Evolutionary conservation across 2,329 filamentous ascomycete species (phyloP), one percentile per base, ranked within the genome.

Genomic region (Colletotrichum sp.): DNA sequence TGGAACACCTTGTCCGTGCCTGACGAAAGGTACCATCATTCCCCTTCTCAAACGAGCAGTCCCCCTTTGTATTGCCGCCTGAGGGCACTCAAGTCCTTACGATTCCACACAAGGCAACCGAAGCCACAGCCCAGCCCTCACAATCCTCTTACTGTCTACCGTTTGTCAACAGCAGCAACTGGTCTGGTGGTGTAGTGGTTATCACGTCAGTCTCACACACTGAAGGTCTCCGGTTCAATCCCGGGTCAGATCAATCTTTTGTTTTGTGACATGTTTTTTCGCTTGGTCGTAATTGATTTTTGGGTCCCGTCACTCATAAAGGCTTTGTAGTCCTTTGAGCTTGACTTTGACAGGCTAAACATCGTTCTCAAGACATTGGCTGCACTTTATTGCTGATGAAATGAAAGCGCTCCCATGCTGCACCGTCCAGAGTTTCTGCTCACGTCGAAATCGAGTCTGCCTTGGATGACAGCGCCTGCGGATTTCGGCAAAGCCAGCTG

Each of bases 201-300:
- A 67, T 67, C 39, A 67, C 44, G 36, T 67, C 64, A 52, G 64
- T 67, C 64, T 67, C 36, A 67, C 64, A 67, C 64, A 67, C 64
- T 52, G 64, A 67, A 49, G 26, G 64, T 67, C 64, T 4, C 64
- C 64, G 64, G 64, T 67, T 67, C 64, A 39, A 67, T 28, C 64
- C 64, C 64, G 64, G 64, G 64, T 32, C 49, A 18, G 44, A 55
- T 67, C 64, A 67, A 24, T 8, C 5, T 55, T 55, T 52, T 32
- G n/a, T 44, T 24, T 28, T 44, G 10, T 49, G 30, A 32, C 30
- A 32, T 32, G 4, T 32, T 32, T 32, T 32, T 32, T 5, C 30
- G 30, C 30, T 32, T 32, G 30, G 30, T 32, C 30, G 30, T 32
- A n/a, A n/a, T 49, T 49, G 44, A 6, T 13, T 12, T 7, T 6